Evolutionary conservation across 306 rosid genomes (phyloP).

Genomic region (Cyclanthera cordifolia): DNA sequence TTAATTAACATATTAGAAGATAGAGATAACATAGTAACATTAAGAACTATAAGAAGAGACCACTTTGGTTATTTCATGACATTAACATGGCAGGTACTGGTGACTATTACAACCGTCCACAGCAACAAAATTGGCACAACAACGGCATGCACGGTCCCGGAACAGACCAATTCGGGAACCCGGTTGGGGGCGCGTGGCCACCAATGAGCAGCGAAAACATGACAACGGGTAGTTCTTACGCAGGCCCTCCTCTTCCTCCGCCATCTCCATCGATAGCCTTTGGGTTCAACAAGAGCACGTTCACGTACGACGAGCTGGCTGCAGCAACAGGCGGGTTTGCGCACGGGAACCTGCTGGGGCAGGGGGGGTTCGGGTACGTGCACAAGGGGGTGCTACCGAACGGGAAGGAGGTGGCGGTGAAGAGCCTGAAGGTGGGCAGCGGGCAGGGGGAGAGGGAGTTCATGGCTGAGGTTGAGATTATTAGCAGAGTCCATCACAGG

Average conservation of each 20-base stretch:
- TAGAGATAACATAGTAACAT: background rate
- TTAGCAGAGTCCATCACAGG: conserved; percentile 76
- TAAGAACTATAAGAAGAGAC: background rate
- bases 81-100: conserved; percentile 18
- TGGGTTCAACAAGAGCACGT: conserved; percentile 59
- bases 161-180: conserved; percentile 40
- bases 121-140: conserved; percentile 19
- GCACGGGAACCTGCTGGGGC: conserved; percentile 50
- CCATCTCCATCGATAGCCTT: conserved; percentile 49
- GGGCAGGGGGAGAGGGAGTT: conserved; percentile 81
- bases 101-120: conserved; percentile 30
- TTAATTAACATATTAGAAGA: too few relatives aligned
- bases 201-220: conserved; percentile 35
- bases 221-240: conserved; percentile 25
- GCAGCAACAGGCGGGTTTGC: conserved; percentile 51
- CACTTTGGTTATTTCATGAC: background rate
- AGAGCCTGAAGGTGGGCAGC: conserved; percentile 56
- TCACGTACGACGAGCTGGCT: conserved; percentile 64
- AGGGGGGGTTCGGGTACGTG: conserved; percentile 85
- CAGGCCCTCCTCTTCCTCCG: conserved; percentile 51
- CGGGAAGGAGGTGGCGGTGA: conserved; percentile 78
- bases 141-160: conserved; percentile 25
- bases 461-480: conserved; percentile 76
- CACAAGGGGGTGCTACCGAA: conserved; percentile 65
- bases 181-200: conserved; percentile 22